Conservation (phyloP, 306 rosid species). For the Sicyos baderoa region DNA sequence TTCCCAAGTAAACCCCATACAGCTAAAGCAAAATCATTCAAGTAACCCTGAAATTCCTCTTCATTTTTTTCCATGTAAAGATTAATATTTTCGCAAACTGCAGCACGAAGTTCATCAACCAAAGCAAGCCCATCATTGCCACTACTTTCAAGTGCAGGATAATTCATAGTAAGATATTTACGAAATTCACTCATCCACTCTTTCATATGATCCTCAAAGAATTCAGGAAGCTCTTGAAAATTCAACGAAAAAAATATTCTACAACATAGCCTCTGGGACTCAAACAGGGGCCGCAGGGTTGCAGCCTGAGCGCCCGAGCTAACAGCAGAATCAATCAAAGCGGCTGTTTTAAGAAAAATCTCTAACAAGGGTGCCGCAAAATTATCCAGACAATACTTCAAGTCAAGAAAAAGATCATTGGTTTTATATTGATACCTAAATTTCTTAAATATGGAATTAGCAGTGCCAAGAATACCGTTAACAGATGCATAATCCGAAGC, state of each 20-base stretch:
- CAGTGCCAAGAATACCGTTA: slow-evolving; percentile 87
- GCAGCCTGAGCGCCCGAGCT: slow-evolving; percentile 24
- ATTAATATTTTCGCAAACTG: slow-evolving; percentile 86
- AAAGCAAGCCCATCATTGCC: slow-evolving; percentile 57
- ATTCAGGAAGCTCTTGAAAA: slow-evolving; percentile 90
- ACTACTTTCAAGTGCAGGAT: slow-evolving; percentile 60
- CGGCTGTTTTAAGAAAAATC: slow-evolving; percentile 58
- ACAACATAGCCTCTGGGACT: slow-evolving; percentile 82
- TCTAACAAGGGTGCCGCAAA: slow-evolving; percentile 67
- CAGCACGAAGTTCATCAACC: slow-evolving; percentile 69
- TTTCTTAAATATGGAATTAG: slow-evolving; percentile 72
- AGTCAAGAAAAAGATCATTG: slow-evolving; percentile 68
- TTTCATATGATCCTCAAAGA: slow-evolving; percentile 91
- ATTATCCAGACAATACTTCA: slow-evolving; percentile 80
- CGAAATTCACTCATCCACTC: slow-evolving; percentile 85
- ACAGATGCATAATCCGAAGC: slow-evolving; percentile 57
- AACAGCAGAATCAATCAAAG: slow-evolving; percentile 45
- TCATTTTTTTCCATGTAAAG: slow-evolving; percentile 89
- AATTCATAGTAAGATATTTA: slow-evolving; percentile 52
- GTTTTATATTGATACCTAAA: slow-evolving; percentile 65
- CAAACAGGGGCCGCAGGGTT: slow-evolving; percentile 40
- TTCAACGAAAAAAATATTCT: slow-evolving; percentile 66
- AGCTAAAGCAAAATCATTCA: slow-evolving; percentile 66
- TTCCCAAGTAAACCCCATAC: slow-evolving; percentile 71
- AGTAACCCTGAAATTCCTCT: slow-evolving; percentile 74